Percentiles rank a stretch among this genome's conserved stretches.
Conservation (phyloP, 139 green algal species). For the Bryopsis sp. region DNA sequence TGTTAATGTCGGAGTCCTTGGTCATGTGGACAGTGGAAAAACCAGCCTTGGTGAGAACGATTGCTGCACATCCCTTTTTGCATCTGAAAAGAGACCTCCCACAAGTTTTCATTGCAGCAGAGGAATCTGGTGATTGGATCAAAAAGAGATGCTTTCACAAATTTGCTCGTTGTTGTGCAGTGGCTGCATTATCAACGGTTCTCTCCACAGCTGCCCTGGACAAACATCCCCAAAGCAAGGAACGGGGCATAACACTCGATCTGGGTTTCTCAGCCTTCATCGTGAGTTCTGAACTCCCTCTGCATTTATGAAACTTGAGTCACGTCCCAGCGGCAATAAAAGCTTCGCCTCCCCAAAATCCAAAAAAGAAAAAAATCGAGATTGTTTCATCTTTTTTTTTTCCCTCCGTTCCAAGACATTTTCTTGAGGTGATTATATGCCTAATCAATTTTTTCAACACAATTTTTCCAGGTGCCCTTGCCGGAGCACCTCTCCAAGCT, state of each 20-base stretch:
- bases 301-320: not conserved
- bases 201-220: conserved; percentile 92
- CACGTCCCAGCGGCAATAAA: not conserved
- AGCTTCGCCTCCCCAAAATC: not conserved
- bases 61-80: too few relatives aligned
- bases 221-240: conserved; percentile 90
- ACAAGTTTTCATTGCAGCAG: too few relatives aligned
- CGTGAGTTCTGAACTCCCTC: conserved; percentile 28
- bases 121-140: too few relatives aligned
- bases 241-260: conserved; percentile 93
- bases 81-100: too few relatives aligned
- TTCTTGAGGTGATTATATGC: too few relatives aligned
- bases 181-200: conserved; percentile 74
- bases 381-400: too few relatives aligned
- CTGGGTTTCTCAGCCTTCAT: conserved; percentile 91
- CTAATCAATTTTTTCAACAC: too few relatives aligned
- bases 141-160: too few relatives aligned
- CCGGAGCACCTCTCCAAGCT: conserved; percentile 25
- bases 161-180: conserved; percentile 33
- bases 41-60: conserved; percentile 69
- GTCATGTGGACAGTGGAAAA: conserved; percentile 94
- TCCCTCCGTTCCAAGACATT: too few relatives aligned
- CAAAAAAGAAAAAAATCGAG: not conserved
- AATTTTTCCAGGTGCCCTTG: conserved; percentile 28
- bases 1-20: conserved; percentile 86